phyloP scores from a whole-genome alignment of 495 filamentous ascomycete species.

The Xylaria bambusicola region DNA sequence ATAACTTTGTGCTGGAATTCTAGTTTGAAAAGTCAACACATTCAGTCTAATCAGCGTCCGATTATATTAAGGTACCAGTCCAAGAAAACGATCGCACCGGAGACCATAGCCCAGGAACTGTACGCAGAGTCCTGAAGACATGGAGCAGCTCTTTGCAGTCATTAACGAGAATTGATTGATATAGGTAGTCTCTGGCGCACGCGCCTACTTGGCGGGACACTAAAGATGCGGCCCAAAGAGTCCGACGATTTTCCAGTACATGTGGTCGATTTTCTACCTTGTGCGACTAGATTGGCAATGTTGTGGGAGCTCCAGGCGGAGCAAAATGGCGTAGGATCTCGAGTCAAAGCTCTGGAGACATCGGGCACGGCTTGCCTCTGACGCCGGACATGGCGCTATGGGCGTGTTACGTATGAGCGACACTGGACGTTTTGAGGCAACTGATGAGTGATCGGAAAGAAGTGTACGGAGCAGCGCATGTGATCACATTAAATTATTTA shows the following conservation, averaged over 20 bases:
- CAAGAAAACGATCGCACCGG: constrained; percentile 13
- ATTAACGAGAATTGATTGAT: constrained; percentile 7
- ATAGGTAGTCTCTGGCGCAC: not conserved
- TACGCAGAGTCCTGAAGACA: constrained; percentile 2
- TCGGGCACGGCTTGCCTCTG: not conserved
- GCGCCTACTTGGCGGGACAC: not conserved
- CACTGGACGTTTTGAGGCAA: not conserved
- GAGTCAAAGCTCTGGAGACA: constrained; percentile 4
- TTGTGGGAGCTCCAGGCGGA: constrained; percentile 8
- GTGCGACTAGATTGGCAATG: not conserved
- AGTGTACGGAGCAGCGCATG: too few species aligned
- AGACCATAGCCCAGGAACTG: not conserved
- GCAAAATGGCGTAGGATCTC: not conserved
- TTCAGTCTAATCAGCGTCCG: not conserved
- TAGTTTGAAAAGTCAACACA: not conserved
- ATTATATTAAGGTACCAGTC: not conserved
- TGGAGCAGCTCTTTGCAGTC: constrained; percentile 10
- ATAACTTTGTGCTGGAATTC: too few species aligned
- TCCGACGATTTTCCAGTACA: constrained; percentile 4
- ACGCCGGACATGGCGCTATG: not conserved
- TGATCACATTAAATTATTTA: too few species aligned
- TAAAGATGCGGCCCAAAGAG: constrained; percentile 1
- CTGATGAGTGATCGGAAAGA: too few species aligned
- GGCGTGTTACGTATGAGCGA: not conserved
- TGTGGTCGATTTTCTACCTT: constrained; percentile 9